phyloP scores from a whole-genome alignment of 1,284 basidiomycete species.

The Cutaneotrichosporon cutaneum region DNA sequence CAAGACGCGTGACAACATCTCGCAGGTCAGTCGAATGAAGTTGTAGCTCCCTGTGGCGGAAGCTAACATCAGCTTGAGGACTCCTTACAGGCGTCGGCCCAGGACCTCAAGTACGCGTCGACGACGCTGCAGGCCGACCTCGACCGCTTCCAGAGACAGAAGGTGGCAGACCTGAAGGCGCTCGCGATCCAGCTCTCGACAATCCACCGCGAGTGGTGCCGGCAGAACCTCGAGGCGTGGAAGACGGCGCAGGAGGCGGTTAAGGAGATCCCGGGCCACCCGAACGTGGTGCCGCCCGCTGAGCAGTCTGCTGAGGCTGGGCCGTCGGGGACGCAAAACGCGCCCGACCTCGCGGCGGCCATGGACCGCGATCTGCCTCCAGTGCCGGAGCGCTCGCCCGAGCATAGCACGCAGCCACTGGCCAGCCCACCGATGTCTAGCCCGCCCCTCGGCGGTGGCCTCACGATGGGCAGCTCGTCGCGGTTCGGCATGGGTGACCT shows the following conservation, averaged over 20 bases:
- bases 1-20: conserved; percentile 90
- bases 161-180: conserved; percentile 90
- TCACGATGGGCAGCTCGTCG: neutral
- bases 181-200: conserved; percentile 87
- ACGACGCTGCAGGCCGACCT: conserved; percentile 96
- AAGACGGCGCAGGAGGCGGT: conserved; percentile 91
- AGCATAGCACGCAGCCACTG: neutral
- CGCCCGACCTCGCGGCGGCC: conserved; percentile 7
- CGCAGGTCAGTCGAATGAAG: conserved; percentile 63
- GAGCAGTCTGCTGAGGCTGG: conserved; percentile 6
- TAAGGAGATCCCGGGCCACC: conserved; percentile 81
- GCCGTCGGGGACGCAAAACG: neutral
- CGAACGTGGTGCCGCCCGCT: conserved; percentile 59
- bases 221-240: conserved; percentile 96
- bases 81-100: conserved; percentile 79
- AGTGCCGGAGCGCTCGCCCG: conserved; percentile 9
- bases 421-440: neutral
- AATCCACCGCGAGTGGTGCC: conserved; percentile 92
- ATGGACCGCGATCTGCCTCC: conserved; percentile 25
- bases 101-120: conserved; percentile 92
- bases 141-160: conserved; percentile 97
- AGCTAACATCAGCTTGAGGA: conserved; percentile 71
- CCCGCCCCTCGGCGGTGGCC: neutral
- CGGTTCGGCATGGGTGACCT: neutral
- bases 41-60: neutral